Percentiles rank a stretch among this genome's conserved stretches.
These are phyloP conservation scores for Phytophthora aleatoria DNA, from an alignment of 352 stramenopile species.

Conservation along the genomic window DNA sequence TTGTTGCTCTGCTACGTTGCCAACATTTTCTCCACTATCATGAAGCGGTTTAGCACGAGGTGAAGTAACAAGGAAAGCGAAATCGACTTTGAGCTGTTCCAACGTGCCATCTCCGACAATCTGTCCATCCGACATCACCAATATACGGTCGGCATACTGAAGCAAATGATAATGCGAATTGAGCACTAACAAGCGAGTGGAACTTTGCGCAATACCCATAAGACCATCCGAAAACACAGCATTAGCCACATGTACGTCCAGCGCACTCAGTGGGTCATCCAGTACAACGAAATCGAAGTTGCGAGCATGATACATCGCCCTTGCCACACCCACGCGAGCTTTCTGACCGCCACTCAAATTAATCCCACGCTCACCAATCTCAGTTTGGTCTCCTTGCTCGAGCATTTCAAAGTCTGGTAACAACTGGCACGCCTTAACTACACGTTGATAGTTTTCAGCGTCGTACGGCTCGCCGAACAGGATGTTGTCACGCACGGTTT, in stretches of 20 bases:
- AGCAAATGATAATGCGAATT: constrained; percentile 94
- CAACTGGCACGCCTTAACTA: constrained; percentile 82
- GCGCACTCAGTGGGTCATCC: constrained; percentile 68
- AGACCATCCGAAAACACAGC: constrained; percentile 93
- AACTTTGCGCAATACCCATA: constrained; percentile 46
- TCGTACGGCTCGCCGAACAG: constrained; percentile 56
- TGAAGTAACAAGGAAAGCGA: constrained; percentile 30
- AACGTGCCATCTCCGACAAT: constrained; percentile 86
- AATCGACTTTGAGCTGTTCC: constrained; percentile 55
- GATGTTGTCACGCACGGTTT: constrained; percentile 60
- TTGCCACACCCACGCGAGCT: constrained; percentile 58
- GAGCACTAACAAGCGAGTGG: constrained; percentile 91
- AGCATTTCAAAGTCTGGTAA: constrained; percentile 78
- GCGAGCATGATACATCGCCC: constrained; percentile 58
- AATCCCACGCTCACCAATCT: constrained; percentile 92
- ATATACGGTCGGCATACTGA: constrained; percentile 56
- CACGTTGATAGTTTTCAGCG: constrained; percentile 42
- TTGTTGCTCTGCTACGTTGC: not conserved
- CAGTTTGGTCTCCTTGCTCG: constrained; percentile 90
- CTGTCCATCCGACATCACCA: constrained; percentile 76
- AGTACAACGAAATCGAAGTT: constrained; percentile 67
- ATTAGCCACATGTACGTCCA: constrained; percentile 92
- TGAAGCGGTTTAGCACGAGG: not conserved
- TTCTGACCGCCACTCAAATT: constrained; percentile 89
- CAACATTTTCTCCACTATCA: not conserved